Evolutionary conservation across 768 basidiomycete species (phyloP), one percentile per base, ranked within the genome.

Genomic region (Amanita polypyramis): DNA sequence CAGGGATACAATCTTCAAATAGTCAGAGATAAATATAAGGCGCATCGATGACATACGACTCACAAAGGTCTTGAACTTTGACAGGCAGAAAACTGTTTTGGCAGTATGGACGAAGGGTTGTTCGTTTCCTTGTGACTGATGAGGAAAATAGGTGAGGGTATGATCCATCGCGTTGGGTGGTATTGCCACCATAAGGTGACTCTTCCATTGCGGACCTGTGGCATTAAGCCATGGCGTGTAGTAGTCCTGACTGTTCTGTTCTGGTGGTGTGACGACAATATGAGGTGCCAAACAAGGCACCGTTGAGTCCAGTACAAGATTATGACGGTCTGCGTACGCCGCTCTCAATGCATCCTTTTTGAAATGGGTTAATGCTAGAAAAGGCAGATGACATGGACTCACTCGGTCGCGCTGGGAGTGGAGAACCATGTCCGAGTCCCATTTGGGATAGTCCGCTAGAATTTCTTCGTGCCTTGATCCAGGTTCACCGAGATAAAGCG

Each of bases 251-350:
- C 61, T 59, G 2, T 52, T 55, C 37, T 71, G 65, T 47, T 65
- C 60, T 43, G 70, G 67, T 33, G 70, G 68, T n/a, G 75, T 73
- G 38, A 79, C 69, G 43, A 76, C 74, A 46, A 80, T 74, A 57
- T 76, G 74, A 0, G 77, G 77, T 0, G 65, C 58, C 5, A 62
- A 33, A 5, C 67, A 51, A 5, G 74, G 72, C 47, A 47, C 46
- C 15, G 56, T 47, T 19, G 75, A 77, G 47, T 75, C 72, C 10
- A 76, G 50, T 19, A 76, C 66, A 10, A 76, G 60, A 50, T 70
- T 70, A 25, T 25, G 32, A 35, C 47, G 47, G 14, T 33, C 21
- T 17, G 43, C 47, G 23, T 49, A 47, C n/a, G 21, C 43, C 19
- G 39, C 51, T 43, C 47, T 49, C 38, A 54, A 17, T 3, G 41